phyloP scores from a whole-genome alignment of 2,329 filamentous ascomycete genomes.

The Aspergillus novofumigatus region DNA sequence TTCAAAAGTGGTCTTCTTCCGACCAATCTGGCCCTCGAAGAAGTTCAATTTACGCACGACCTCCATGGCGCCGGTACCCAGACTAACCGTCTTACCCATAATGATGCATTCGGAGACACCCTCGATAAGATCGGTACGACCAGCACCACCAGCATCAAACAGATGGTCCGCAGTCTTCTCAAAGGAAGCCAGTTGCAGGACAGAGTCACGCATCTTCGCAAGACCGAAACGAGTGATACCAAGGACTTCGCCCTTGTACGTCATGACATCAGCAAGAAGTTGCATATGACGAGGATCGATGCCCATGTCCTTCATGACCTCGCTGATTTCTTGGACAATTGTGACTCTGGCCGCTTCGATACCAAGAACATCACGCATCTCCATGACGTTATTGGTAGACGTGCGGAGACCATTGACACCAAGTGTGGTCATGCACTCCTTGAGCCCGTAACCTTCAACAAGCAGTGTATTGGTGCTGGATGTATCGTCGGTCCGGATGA shows the following conservation, averaged over 20 bases:
- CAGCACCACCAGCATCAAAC: slow-evolving; percentile 87
- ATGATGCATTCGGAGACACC: slow-evolving; percentile 97
- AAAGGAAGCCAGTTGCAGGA: slow-evolving; percentile 90
- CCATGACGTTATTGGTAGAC: slow-evolving; percentile 83
- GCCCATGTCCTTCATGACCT: slow-evolving; percentile 89
- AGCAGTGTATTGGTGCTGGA: slow-evolving; percentile 67
- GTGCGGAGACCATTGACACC: slow-evolving; percentile 76
- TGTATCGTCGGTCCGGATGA: slow-evolving; percentile 76
- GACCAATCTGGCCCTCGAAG: slow-evolving; percentile 53
- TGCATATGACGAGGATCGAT: slow-evolving; percentile 99
- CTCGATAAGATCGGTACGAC: slow-evolving; percentile 88
- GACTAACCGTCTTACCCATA: slow-evolving; percentile 88
- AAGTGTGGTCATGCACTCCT: slow-evolving; percentile 85
- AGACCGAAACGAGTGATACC: slow-evolving; percentile 96
- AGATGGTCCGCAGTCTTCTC: slow-evolving; percentile 98
- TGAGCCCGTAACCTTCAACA: slow-evolving; percentile 91
- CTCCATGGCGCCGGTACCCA: slow-evolving; percentile 90
- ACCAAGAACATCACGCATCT: slow-evolving; percentile 79
- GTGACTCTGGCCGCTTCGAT: slow-evolving; percentile 91
- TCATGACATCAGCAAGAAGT: slow-evolving; percentile 96
- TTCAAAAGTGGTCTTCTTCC: slow-evolving; percentile 64
- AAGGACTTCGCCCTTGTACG: slow-evolving; percentile 93
- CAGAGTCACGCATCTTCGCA: slow-evolving; percentile 92
- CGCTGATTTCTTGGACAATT: slow-evolving; percentile 81
- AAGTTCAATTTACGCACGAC: slow-evolving; percentile 75